A percentile compares a stretch with the other conserved stretches of the same genome.
Conservation (phyloP, 805 yeast species). For the Spencermartinsiella europaea region DNA sequence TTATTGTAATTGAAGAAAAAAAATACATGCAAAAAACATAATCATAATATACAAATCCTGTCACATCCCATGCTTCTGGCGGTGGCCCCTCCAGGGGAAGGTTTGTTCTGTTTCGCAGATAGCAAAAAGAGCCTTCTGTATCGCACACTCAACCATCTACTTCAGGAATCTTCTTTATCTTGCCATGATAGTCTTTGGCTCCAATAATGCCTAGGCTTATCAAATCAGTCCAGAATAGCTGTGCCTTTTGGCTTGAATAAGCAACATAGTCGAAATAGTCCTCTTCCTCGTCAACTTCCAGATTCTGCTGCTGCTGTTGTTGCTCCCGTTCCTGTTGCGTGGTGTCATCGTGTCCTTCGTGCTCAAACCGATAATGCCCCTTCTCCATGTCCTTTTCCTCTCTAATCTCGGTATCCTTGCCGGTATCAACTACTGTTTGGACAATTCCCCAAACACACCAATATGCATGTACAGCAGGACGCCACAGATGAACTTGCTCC, state of each 20-base stretch:
- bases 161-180: slow-evolving; percentile 9
- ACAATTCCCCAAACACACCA: slow-evolving; percentile 95
- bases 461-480: slow-evolving; percentile 68
- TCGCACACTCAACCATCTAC: no score
- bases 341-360: slow-evolving; percentile 25
- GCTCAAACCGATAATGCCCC: slow-evolving; percentile 33
- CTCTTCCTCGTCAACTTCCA: slow-evolving; percentile 35
- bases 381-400: slow-evolving; percentile 34
- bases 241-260: slow-evolving; percentile 71
- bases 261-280: slow-evolving; percentile 75
- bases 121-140: no score
- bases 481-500: slow-evolving; percentile 69
- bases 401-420: slow-evolving; percentile 37
- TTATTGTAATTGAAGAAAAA: no score
- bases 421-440: slow-evolving; percentile 53
- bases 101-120: no score
- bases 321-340: slow-evolving; percentile 28
- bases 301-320: slow-evolving; percentile 21
- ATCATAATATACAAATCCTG: no score
- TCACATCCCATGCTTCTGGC: no score
- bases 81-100: no score
- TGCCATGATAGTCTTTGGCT: slow-evolving; percentile 31
- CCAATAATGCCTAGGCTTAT: slow-evolving; percentile 51
- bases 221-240: slow-evolving; percentile 70
- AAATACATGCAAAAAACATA: no score